Evolutionary conservation across 1,284 basidiomycete genomes (phyloP).

Genomic region (Ceratobasidium sp.): DNA sequence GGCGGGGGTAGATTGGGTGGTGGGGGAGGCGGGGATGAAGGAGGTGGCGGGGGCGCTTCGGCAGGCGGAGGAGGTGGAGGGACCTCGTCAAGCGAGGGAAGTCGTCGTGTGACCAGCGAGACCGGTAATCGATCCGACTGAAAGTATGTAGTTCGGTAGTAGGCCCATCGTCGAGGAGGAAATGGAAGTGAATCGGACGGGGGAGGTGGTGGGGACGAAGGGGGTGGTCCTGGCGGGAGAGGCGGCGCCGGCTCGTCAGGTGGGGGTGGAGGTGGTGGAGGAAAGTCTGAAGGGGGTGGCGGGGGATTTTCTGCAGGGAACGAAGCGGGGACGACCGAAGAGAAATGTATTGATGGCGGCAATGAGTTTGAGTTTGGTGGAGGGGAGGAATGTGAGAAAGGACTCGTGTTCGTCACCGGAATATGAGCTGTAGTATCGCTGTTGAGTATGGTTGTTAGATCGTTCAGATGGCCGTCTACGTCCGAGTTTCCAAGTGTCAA

Average conservation of each 20-base stretch:
- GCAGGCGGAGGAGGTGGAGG: conserved; percentile 49
- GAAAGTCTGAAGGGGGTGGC: not conserved
- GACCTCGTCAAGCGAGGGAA: conserved; percentile 51
- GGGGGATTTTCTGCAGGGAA: not conserved
- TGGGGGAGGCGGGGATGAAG: not conserved
- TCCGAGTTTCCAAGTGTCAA: no score
- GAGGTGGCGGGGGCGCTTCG: conserved; percentile 45
- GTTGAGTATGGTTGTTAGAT: no score
- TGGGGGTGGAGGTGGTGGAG: not conserved
- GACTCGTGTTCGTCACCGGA: no score
- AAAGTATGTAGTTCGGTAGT: conserved; percentile 66
- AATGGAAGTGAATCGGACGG: conserved; percentile 24
- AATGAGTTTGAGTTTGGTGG: not conserved
- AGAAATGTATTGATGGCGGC: no score
- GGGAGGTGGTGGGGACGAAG: not conserved
- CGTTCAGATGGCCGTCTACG: no score
- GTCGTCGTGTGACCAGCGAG: conserved; percentile 54
- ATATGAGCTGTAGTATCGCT: no score
- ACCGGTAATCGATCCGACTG: conserved; percentile 62
- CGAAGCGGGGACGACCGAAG: not conserved
- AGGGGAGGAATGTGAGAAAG: no score
- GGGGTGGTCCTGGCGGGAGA: conserved; percentile 1
- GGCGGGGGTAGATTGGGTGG: not conserved
- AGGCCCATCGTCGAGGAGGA: conserved; percentile 62
- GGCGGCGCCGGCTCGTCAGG: not conserved